These are phyloP conservation scores for Nyssa sinensis DNA, from an alignment of 148 eudicot genomes.

Conservation along the genomic window DNA sequence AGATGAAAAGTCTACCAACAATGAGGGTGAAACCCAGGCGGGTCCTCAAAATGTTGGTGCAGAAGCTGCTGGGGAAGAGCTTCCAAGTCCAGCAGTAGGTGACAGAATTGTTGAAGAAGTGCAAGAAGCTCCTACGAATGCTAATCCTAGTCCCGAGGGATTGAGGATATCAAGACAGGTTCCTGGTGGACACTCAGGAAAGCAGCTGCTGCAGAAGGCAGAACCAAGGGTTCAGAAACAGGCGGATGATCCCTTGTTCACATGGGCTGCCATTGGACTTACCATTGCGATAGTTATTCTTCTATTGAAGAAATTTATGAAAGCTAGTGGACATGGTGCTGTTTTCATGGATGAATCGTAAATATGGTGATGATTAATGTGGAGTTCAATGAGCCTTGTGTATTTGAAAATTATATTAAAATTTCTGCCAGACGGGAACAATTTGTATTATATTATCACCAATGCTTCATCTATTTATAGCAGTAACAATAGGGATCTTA, in stretches of 20 bases:
- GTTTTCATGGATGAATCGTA: conserved; percentile 74
- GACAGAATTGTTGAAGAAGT: conserved; percentile 47
- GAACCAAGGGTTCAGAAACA: conserved; percentile 45
- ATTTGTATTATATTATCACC: neutral
- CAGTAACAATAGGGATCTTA: conserved; percentile 1
- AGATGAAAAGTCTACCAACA: conserved; percentile 35
- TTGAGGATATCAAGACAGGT: conserved; percentile 31
- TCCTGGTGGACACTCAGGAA: conserved; percentile 31
- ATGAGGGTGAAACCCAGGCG: conserved; percentile 31
- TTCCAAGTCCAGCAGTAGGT: conserved; percentile 28
- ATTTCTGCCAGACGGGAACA: conserved; percentile 11
- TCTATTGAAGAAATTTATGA: conserved; percentile 79
- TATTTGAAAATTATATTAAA: neutral
- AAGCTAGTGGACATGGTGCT: conserved; percentile 81
- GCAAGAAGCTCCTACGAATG: conserved; percentile 34
- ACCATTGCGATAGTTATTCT: conserved; percentile 75
- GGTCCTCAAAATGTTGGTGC: conserved; percentile 32
- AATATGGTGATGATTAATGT: conserved; percentile 6
- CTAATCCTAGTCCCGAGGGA: conserved; percentile 26
- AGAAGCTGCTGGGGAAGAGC: conserved; percentile 29
- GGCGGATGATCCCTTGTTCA: conserved; percentile 80
- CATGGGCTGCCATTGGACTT: conserved; percentile 85
- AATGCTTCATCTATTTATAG: neutral
- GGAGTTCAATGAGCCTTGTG: neutral
- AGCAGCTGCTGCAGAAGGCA: conserved; percentile 29